These are phyloP conservation scores for Stevia rebaudiana DNA, from an alignment of 140 eudicot genomes.

Conservation along the genomic window DNA sequence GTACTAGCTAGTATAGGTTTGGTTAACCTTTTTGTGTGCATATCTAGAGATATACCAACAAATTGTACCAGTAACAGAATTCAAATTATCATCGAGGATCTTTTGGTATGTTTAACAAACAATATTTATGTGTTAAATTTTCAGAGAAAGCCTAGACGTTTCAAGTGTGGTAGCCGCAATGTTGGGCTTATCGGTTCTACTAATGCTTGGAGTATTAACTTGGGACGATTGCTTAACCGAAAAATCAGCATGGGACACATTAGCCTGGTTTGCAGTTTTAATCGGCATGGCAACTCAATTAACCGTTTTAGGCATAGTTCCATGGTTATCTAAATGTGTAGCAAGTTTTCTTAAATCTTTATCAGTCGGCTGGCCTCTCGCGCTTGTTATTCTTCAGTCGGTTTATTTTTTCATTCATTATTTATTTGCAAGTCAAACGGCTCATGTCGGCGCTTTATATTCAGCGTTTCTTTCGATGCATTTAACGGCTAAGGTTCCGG, in stretches of 20 bases:
- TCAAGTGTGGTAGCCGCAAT: conserved; percentile 77
- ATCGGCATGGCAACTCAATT: conserved; percentile 85
- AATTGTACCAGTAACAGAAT: no score
- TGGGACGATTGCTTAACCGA: conserved; percentile 88
- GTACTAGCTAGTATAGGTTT: no score
- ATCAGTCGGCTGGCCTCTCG: conserved; percentile 45
- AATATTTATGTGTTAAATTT: no score
- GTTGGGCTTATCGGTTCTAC: conserved; percentile 68
- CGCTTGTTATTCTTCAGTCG: conserved; percentile 56
- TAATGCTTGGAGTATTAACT: conserved; percentile 51
- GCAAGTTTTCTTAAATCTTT: conserved; percentile 45
- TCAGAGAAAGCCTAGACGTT: conserved; percentile 50
- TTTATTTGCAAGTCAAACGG: conserved; percentile 80
- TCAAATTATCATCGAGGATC: no score
- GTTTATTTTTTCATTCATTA: conserved; percentile 80
- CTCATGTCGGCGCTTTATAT: conserved; percentile 81
- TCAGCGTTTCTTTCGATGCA: conserved; percentile 75
- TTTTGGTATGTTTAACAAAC: no score
- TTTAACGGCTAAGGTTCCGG: conserved; percentile 63
- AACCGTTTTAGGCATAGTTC: conserved; percentile 51
- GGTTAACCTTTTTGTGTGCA: no score
- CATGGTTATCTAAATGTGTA: conserved; percentile 71
- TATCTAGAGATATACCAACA: no score
- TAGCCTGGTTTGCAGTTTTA: conserved; percentile 77
- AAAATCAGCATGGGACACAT: conserved; percentile 85